phyloP scores from a whole-genome alignment of 257 asterid species.

The Craterostigma plantagineum region DNA sequence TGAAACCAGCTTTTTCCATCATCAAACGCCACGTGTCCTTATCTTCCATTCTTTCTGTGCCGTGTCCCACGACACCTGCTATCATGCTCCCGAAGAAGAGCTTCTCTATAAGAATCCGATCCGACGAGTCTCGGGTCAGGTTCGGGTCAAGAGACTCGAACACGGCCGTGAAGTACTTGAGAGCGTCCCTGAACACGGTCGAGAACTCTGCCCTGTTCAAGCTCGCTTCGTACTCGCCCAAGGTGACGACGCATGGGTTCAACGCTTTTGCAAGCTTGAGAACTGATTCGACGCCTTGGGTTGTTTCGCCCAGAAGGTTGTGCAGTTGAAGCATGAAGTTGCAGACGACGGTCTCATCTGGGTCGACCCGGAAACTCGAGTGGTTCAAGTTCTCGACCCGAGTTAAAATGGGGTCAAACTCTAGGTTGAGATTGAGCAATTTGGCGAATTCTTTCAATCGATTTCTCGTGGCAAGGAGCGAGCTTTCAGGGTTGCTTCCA shows the following conservation, averaged over 20 bases:
- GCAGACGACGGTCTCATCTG: conserved; percentile 54
- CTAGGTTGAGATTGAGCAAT: conserved; percentile 68
- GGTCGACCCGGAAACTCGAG: conserved; percentile 42
- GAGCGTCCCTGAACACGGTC: conserved; percentile 55
- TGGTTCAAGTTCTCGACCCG: conserved; percentile 40
- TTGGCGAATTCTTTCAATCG: conserved; percentile 68
- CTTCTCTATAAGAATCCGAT: conserved; percentile 49
- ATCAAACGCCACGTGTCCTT: conserved; percentile 59
- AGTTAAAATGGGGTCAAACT: conserved; percentile 51
- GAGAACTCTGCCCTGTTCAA: conserved; percentile 45
- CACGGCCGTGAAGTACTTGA: conserved; percentile 51
- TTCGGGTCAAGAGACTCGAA: conserved; percentile 78
- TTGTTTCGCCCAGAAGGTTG: conserved; percentile 43
- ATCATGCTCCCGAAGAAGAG: conserved; percentile 61
- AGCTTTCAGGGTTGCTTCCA: conserved; percentile 40
- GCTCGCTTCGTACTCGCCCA: conserved; percentile 76
- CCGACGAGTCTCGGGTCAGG: conserved; percentile 45
- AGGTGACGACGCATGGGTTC: conserved; percentile 62
- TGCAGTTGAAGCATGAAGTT: conserved; percentile 89
- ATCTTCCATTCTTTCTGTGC: conserved; percentile 34
- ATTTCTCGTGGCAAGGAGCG: conserved; percentile 72
- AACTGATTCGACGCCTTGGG: conserved; percentile 36
- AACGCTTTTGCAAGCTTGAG: conserved; percentile 55
- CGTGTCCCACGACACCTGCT: conserved; percentile 44
- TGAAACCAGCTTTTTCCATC: conserved; percentile 80